Percentiles rank a stretch among this genome's conserved stretches.
Evolutionary conservation across 805 yeast species (phyloP).

Genomic region (Yamadazyma sp.): DNA sequence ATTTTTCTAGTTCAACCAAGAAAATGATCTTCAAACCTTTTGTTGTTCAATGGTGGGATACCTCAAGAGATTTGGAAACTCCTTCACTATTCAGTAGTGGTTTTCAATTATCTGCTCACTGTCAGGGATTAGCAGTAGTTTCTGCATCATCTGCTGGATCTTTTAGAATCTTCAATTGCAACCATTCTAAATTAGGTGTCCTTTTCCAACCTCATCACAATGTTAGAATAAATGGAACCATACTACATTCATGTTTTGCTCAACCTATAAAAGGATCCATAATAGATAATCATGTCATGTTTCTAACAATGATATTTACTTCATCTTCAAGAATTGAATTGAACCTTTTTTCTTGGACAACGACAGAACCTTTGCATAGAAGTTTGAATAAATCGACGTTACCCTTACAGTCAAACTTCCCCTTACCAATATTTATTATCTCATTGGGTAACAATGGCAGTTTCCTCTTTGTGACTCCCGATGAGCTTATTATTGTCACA

Average conservation of each 20-base stretch:
- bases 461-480: constrained; percentile 37
- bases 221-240: constrained; percentile 38
- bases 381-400: constrained; percentile 34
- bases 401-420: constrained; percentile 38
- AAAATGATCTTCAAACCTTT: constrained; percentile 36
- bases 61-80: constrained; percentile 10
- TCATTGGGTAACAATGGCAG: constrained; percentile 35
- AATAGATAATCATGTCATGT: constrained; percentile 27
- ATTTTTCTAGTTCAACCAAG: constrained; percentile 9
- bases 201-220: constrained; percentile 37
- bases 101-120: constrained; percentile 28
- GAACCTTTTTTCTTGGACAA: constrained; percentile 40
- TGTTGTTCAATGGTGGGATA: constrained; percentile 51
- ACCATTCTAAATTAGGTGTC: constrained; percentile 34
- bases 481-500: constrained; percentile 32
- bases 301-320: constrained; percentile 36
- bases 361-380: constrained; percentile 28
- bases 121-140: constrained; percentile 37
- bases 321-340: constrained; percentile 33
- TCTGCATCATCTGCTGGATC: constrained; percentile 33
- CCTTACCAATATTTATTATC: constrained; percentile 40
- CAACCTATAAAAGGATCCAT: constrained; percentile 26
- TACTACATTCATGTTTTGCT: constrained; percentile 43
- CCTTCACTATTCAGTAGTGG: constrained; percentile 25
- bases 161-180: constrained; percentile 37